Evolutionary conservation across 129 eudicot species (phyloP).

Genomic region (Flaveria ramosissima): DNA sequence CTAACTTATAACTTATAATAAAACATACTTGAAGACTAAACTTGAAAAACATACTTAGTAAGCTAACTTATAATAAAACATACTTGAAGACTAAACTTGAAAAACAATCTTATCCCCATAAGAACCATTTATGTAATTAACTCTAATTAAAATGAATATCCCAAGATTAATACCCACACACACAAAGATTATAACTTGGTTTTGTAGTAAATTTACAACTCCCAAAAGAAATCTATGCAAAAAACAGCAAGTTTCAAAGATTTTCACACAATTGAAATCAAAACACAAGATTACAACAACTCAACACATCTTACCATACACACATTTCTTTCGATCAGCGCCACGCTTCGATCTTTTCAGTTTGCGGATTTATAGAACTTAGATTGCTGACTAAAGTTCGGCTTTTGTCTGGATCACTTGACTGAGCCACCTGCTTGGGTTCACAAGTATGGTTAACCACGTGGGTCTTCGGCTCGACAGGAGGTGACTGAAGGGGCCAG

Average conservation of each 20-base stretch:
- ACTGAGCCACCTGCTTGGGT: slow-evolving; percentile 27
- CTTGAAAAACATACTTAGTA: too few relatives aligned
- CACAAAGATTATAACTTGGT: slow-evolving; percentile 22
- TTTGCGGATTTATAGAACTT: slow-evolving; percentile 50
- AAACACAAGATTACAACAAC: slow-evolving; percentile 7
- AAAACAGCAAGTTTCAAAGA: slow-evolving; percentile 11
- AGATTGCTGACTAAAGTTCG: slow-evolving; percentile 42
- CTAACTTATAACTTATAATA: too few relatives aligned
- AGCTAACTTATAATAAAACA: too few relatives aligned
- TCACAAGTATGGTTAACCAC: slow-evolving; percentile 9
- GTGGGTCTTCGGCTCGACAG: slow-evolving; percentile 24
- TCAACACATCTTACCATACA: slow-evolving; percentile 19
- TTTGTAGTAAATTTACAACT: slow-evolving; percentile 18
- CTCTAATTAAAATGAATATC: slow-evolving; percentile 6
- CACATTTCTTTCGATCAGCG: slow-evolving; percentile 34
- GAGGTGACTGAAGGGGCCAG: slow-evolving; percentile 31
- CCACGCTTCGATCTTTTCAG: slow-evolving; percentile 69
- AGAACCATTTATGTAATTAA: too few relatives aligned
- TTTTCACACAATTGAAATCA: slow-evolving; percentile 18
- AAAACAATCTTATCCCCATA: too few relatives aligned
- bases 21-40: too few relatives aligned
- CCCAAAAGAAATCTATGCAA: slow-evolving; percentile 25
- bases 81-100: too few relatives aligned
- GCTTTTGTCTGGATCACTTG: slow-evolving; percentile 20
- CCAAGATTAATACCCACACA: slow-evolving; percentile 4